Percentiles rank a stretch among this genome's conserved stretches.
These are phyloP conservation scores for Paspalum vaginatum DNA, from an alignment of 176 grass and related monocot species.

Conservation along the genomic window DNA sequence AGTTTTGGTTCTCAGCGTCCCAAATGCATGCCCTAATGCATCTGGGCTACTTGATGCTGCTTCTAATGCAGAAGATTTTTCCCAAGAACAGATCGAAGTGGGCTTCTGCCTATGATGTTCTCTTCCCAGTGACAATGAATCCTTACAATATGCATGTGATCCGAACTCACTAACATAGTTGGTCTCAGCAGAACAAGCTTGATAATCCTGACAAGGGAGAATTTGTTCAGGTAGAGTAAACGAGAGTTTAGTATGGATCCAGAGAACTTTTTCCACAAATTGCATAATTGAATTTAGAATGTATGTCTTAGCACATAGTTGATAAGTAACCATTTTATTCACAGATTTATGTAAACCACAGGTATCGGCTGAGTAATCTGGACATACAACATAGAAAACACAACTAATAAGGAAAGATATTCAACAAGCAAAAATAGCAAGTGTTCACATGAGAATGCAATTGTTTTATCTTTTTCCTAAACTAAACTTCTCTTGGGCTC, in stretches of 20 bases:
- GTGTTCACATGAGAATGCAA: conserved; percentile 1
- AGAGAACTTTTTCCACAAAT: conserved; percentile 12
- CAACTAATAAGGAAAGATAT: background rate
- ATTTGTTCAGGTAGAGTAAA: conserved; percentile 20
- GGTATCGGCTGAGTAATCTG: background rate
- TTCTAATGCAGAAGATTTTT: conserved; percentile 33
- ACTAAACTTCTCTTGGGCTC: background rate
- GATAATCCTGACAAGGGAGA: conserved; percentile 42
- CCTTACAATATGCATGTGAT: conserved; percentile 37
- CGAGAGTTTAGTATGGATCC: conserved; percentile 6
- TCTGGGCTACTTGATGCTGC: conserved; percentile 30
- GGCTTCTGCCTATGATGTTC: conserved; percentile 36
- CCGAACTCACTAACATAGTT: conserved; percentile 34
- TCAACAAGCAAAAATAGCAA: conserved; percentile 9
- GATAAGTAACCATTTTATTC: background rate
- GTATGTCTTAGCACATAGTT: background rate
- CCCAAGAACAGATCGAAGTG: conserved; percentile 37
- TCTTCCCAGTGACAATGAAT: conserved; percentile 36
- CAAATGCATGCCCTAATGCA: conserved; percentile 15
- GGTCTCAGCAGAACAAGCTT: conserved; percentile 7
- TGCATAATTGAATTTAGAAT: conserved; percentile 13
- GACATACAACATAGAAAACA: background rate
- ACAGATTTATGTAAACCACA: conserved; percentile 1
- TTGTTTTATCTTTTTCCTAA: background rate
- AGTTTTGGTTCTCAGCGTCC: conserved; percentile 24